Base-by-base conservation (phyloP, 352 stramenopile species). In the Globisporangium cederbergense region DNA sequence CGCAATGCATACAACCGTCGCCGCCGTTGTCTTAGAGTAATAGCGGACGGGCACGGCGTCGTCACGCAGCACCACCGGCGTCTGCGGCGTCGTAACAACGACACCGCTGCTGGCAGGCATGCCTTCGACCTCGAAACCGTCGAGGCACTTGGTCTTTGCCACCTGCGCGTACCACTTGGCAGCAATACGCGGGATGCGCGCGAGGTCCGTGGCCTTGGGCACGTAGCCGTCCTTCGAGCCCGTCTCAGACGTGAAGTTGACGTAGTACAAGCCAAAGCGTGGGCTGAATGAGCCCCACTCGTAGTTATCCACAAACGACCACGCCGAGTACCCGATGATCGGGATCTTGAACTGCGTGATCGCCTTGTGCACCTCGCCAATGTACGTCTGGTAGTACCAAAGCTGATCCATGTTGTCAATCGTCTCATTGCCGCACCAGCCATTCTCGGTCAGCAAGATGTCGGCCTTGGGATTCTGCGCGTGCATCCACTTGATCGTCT, bases 301-400 rank as follows among this genome's bases (percentile, higher is more conserved):
- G 73, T 97, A 98, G 67, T 98, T 98, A 70, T 98, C 94, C 54
- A 98, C 68, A 32, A 98, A 87, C 45, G 78, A 93, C 92, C 94
- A 98, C 18, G 88, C 89, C 73, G 94, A 97, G 70, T 98, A 98
- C 4, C 87, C 90, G 47, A 79, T 68, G 30, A 98, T 64, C 40
- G 71, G 66, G 42, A 87, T 76, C 9, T 78, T 72, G 58, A 78
- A 70, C 50, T 83, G 63, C 18, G 66, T 70, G 36, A 86, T 79
- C 32, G 75, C 77, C 28, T 71, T 70, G 69, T 86, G 77, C 49
- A 86, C 77, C 58, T 78, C 66, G 16, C 68, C 66, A 34, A 88
- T 50, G 53, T 85, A 79, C 25, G 65, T 72, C 30, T 82, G 65
- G 50, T 72, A 82, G 46, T 85, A 85, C 74, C 72, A 81, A 36